Base-by-base conservation (phyloP, 2,329 filamentous ascomycete genomes). In the Boeremia lycopersici region DNA sequence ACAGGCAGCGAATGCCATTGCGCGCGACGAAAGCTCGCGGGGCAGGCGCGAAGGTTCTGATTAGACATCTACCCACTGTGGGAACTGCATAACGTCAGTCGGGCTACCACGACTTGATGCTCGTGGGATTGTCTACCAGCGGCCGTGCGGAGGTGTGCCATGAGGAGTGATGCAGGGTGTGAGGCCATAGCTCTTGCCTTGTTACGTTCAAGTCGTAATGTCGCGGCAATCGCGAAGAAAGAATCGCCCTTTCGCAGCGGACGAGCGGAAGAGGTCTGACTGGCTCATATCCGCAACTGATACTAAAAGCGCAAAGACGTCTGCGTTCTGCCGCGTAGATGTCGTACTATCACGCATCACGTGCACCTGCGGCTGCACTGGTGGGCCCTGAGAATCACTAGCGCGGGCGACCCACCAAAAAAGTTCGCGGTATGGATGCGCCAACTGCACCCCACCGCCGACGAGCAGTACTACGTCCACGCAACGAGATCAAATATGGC, bases 401-500 rank as follows among this genome's bases (percentile, higher is more conserved):
- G 52, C 52, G 46, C 26, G 17, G 19, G 6, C 8, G 53, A 41
- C 53, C 63, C 63, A 56, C 59, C 53, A 44, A 61, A 65, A 65
- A 65, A 61, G 56, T 64, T 61, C 40, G 44, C 34, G 28, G 28
- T 3, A 26, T 28, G 30, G 33, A 30, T 33, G 52, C 46, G 45
- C 45, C 53, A 15, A 13, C 44, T n/a, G 17, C 25, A 45, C 40
- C 35, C 40, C 40, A 46, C 26, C 42, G 31, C 46, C 11, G 23
- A 36, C 44, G 12, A 41, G 17, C 41, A 33, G 15, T 17, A 46
- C 12, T 23, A 53, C 40, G 48, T 46, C 40, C 34, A 28, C 42
- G 43, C 13, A 23, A 23, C 19, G 19, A 23, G n/a, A 28, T 42
- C 44, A 60, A 67, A 60, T 34, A 97, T 98, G 93, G 90, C 90